phyloP scores from a whole-genome alignment of 805 yeast genomes.

The Maudiozyma turicensis region DNA sequence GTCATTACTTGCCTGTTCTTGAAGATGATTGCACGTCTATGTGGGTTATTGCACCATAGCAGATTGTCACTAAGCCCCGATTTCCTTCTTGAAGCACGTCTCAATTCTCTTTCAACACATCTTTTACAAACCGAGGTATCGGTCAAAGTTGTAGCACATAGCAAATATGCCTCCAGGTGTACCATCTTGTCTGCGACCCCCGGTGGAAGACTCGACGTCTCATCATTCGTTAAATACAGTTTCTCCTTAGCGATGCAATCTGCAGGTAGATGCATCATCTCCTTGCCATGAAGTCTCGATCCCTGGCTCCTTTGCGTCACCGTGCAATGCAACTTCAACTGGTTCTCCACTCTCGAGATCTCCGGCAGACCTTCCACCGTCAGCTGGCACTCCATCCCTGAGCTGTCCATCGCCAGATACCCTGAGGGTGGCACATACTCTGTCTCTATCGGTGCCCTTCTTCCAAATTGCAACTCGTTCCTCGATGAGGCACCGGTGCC shows the following conservation, averaged over 20 bases:
- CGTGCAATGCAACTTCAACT: slow-evolving; percentile 57
- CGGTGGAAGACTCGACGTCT: slow-evolving; percentile 30
- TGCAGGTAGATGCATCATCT: slow-evolving; percentile 70
- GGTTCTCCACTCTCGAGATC: slow-evolving; percentile 88
- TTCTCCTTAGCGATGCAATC: slow-evolving; percentile 83
- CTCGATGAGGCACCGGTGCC: background rate
- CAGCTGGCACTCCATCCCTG: slow-evolving; percentile 35
- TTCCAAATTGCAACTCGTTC: slow-evolving; percentile 9
- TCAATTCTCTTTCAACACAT: slow-evolving; percentile 84
- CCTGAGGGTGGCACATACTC: slow-evolving; percentile 18
- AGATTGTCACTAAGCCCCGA: slow-evolving; percentile 59
- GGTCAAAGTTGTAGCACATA: slow-evolving; percentile 34
- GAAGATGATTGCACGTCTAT: slow-evolving; percentile 77
- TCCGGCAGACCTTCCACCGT: slow-evolving; percentile 56
- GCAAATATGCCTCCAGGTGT: slow-evolving; percentile 66
- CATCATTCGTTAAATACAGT: slow-evolving; percentile 45
- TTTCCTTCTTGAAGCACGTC: slow-evolving; percentile 86
- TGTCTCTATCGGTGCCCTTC: slow-evolving; percentile 15
- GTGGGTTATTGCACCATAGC: slow-evolving; percentile 65
- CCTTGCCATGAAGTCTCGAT: slow-evolving; percentile 9
- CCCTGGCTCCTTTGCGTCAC: slow-evolving; percentile 18
- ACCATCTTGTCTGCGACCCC: slow-evolving; percentile 44
- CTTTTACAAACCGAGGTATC: slow-evolving; percentile 72
- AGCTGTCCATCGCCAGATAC: slow-evolving; percentile 20
- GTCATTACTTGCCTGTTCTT: slow-evolving; percentile 82